A percentile compares a stretch with the other conserved stretches of the same genome.
Conservation (phyloP, 2,329 filamentous ascomycete genomes). For the Hypoxylon sp. region DNA sequence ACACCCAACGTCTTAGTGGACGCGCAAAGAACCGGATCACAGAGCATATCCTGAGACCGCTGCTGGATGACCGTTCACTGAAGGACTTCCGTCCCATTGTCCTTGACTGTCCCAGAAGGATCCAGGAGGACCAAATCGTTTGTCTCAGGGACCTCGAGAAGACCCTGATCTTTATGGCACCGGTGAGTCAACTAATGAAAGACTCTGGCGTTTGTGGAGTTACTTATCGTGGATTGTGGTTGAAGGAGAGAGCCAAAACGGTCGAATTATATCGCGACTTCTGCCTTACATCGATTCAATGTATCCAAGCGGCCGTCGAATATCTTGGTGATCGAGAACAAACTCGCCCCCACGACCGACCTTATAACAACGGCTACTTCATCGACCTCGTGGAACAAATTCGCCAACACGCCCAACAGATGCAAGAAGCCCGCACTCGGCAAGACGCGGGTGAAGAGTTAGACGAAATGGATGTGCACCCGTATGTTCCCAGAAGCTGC, state of each 20-base stretch:
- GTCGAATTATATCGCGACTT: slow-evolving; percentile 83
- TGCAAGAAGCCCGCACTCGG: slow-evolving; percentile 79
- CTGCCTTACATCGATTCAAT: slow-evolving; percentile 89
- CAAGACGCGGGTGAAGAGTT: slow-evolving; percentile 63
- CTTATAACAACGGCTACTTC: slow-evolving; percentile 96
- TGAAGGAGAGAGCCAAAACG: slow-evolving; percentile 82
- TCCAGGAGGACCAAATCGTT: slow-evolving; percentile 85
- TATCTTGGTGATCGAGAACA: slow-evolving; percentile 88
- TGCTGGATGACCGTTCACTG: slow-evolving; percentile 77
- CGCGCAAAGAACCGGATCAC: slow-evolving; percentile 82
- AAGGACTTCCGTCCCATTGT: slow-evolving; percentile 86
- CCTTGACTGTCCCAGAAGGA: slow-evolving; percentile 80
- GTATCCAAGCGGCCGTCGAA: slow-evolving; percentile 89
- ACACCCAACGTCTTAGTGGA: slow-evolving; percentile 71
- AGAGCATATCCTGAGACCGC: slow-evolving; percentile 81
- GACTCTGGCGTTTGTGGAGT: slow-evolving; percentile 68
- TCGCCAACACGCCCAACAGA: slow-evolving; percentile 85
- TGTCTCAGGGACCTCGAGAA: slow-evolving; percentile 95
- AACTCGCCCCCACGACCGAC: slow-evolving; percentile 83
- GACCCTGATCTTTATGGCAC: slow-evolving; percentile 88
- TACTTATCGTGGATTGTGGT: slow-evolving; percentile 76
- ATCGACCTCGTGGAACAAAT: slow-evolving; percentile 97
- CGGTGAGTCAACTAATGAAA: slow-evolving; percentile 79
- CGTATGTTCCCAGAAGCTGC: slow-evolving; percentile 58
- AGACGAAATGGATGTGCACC: slow-evolving; percentile 68